Evolutionary conservation across 1,284 basidiomycete genomes (phyloP).

Genomic region (Cryptococcus sp.): DNA sequence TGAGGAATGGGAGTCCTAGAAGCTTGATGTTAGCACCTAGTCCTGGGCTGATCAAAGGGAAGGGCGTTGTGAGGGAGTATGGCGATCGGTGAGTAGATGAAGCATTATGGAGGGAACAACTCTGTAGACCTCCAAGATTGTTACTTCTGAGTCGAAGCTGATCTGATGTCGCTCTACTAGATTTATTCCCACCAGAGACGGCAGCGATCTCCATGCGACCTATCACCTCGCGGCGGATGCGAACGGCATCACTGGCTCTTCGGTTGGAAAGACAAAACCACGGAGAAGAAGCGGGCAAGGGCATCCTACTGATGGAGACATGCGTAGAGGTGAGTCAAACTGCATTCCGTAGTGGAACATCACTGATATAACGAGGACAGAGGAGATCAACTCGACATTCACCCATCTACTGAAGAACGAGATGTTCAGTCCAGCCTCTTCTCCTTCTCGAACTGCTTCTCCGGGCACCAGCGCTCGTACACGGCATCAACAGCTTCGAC

Average conservation of each 20-base stretch:
- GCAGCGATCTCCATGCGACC: constrained; percentile 56
- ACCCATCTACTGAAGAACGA: constrained; percentile 58
- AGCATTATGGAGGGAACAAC: background rate
- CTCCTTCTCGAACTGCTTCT: constrained; percentile 30
- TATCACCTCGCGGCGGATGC: constrained; percentile 56
- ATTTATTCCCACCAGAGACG: constrained; percentile 60
- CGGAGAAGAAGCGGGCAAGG: constrained; percentile 45
- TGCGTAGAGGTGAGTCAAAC: constrained; percentile 48
- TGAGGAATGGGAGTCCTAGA: constrained; percentile 26
- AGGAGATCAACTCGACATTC: constrained; percentile 59
- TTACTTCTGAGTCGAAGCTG: constrained; percentile 2
- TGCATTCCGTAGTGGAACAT: background rate
- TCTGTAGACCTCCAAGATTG: background rate
- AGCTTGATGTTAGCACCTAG: constrained; percentile 11
- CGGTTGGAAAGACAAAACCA: constrained; percentile 32
- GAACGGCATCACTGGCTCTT: constrained; percentile 22
- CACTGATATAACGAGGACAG: constrained; percentile 32
- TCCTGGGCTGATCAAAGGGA: constrained; percentile 24
- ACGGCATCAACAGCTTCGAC: constrained; percentile 33
- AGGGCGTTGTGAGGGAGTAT: constrained; percentile 46
- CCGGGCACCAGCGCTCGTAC: constrained; percentile 22
- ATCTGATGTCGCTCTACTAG: constrained; percentile 30
- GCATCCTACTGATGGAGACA: constrained; percentile 50
- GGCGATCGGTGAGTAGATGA: constrained; percentile 50
- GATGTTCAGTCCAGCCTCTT: constrained; percentile 52